Percentiles rank a stretch among this genome's conserved stretches.
These are phyloP conservation scores for Firmiana major DNA, from an alignment of 345 rosid genomes.

Conservation along the genomic window DNA sequence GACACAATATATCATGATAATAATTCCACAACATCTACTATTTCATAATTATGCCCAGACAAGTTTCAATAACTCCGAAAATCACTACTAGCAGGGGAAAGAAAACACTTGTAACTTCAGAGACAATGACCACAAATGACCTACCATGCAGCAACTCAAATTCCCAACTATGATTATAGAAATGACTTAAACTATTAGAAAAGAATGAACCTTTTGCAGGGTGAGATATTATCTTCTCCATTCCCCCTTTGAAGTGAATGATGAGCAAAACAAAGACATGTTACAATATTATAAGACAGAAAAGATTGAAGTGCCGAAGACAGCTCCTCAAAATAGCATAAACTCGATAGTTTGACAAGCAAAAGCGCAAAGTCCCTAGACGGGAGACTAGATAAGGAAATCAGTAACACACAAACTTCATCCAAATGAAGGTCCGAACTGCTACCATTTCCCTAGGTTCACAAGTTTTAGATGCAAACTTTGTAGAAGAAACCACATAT, in stretches of 20 bases:
- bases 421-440: not conserved
- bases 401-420: not conserved
- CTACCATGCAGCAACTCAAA: not conserved
- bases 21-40: not conserved
- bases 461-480: not conserved
- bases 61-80: not conserved
- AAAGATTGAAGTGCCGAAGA: not conserved
- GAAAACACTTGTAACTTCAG: not conserved
- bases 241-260: not conserved
- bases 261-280: not conserved
- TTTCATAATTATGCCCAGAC: not conserved
- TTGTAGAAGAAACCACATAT: not conserved
- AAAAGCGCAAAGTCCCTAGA: not conserved
- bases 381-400: not conserved
- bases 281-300: not conserved
- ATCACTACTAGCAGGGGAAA: not conserved
- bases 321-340: not conserved
- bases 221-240: not conserved
- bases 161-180: not conserved
- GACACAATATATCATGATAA: not conserved
- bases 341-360: not conserved
- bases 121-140: not conserved
- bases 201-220: not conserved
- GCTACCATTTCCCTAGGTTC: not conserved
- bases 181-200: not conserved